A percentile compares a stretch with the other conserved stretches of the same genome.
phyloP scores from a whole-genome alignment of 1,284 basidiomycete species.

The Ceratobasidium sp. region DNA sequence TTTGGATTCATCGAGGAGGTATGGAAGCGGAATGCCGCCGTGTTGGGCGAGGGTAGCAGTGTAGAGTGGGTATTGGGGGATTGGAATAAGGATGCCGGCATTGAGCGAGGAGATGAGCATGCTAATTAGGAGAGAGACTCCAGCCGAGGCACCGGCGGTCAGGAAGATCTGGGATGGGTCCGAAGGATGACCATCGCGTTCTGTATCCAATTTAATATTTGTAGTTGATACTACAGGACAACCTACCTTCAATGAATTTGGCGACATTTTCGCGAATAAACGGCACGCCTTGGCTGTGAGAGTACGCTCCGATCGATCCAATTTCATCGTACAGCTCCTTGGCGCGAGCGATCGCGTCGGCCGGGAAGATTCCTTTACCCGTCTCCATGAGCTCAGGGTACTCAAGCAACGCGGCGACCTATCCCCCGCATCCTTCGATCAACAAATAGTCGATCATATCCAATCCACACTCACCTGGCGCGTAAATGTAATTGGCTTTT shows the following conservation, averaged over 20 bases:
- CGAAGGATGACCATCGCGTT: constrained; percentile 86
- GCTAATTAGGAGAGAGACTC: constrained; percentile 87
- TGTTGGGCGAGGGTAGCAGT: constrained; percentile 91
- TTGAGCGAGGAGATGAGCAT: constrained; percentile 70
- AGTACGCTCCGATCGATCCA: constrained; percentile 94
- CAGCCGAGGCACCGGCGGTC: constrained; percentile 91
- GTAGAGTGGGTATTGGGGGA: constrained; percentile 98
- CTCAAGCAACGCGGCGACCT: constrained; percentile 91
- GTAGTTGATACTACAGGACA: neutral
- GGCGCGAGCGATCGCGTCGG: constrained; percentile 85
- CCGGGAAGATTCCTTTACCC: constrained; percentile 73
- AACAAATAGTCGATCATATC: neutral
- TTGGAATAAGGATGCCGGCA: constrained; percentile 89
- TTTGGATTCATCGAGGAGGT: constrained; percentile 83
- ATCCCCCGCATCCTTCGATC: constrained; percentile 25
- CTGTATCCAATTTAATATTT: constrained; percentile 52
- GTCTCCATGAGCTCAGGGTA: constrained; percentile 85
- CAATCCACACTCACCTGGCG: constrained; percentile 70
- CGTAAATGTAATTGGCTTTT: constrained; percentile 91
- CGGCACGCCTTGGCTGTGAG: constrained; percentile 92
- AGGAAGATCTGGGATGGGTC: constrained; percentile 90
- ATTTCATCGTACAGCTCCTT: constrained; percentile 83
- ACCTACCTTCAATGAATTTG: constrained; percentile 83
- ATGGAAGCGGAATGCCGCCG: constrained; percentile 82
- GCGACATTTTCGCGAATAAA: constrained; percentile 89